Evolutionary conservation across 83 land plant species (phyloP).

Genomic region (Picea abies): DNA sequence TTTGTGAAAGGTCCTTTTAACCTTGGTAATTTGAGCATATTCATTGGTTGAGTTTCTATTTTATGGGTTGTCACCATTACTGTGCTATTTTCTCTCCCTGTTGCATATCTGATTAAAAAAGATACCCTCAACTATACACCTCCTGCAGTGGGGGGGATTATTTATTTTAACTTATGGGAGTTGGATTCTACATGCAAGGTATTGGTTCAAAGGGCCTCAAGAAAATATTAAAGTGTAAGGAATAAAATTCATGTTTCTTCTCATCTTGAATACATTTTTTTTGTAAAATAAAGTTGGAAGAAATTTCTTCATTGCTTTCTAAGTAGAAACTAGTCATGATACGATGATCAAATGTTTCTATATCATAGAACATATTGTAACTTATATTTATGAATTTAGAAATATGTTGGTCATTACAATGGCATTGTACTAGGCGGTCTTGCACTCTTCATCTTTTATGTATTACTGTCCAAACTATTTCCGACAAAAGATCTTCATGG

Average conservation of each 20-base stretch:
- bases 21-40: constrained; percentile 60
- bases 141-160: constrained; percentile 86
- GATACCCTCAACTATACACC: constrained; percentile 91
- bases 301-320: too few relatives aligned
- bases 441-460: not conserved
- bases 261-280: not conserved
- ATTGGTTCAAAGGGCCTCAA: constrained; percentile 93
- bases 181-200: constrained; percentile 74
- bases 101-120: constrained; percentile 67
- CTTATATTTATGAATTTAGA: not conserved
- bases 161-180: constrained; percentile 47
- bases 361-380: not conserved
- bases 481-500: too few relatives aligned
- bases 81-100: constrained; percentile 88
- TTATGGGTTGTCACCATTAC: constrained; percentile 85
- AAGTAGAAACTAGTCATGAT: too few relatives aligned
- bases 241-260: not conserved
- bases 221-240: constrained; percentile 35
- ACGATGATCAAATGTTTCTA: not conserved
- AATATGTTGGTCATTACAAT: not conserved
- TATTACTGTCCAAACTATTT: too few relatives aligned
- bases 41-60: constrained; percentile 91
- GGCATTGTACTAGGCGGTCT: not conserved
- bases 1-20: too few relatives aligned
- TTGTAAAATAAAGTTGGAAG: not conserved